phyloP scores from a whole-genome alignment of 306 rosid species.

The Bauhinia variegata region DNA sequence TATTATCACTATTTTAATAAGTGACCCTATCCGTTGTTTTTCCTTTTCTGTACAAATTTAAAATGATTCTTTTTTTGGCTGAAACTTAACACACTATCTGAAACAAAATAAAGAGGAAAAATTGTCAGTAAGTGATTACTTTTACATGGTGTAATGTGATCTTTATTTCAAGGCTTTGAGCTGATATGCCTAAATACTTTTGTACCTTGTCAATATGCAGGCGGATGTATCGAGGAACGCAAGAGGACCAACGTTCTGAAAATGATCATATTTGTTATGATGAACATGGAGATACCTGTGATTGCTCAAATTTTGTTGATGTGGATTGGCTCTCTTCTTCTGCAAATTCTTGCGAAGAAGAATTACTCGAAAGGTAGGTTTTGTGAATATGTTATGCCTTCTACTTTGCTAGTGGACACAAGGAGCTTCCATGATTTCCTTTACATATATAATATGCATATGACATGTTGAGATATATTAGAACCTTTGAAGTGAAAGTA shows the following conservation, averaged over 20 bases:
- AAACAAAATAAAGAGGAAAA: background rate
- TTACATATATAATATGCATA: background rate
- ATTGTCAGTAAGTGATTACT: conserved; percentile 6
- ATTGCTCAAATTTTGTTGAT: conserved; percentile 77
- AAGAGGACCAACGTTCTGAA: conserved; percentile 53
- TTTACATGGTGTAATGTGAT: conserved; percentile 44
- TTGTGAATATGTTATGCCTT: background rate
- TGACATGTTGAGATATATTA: background rate
- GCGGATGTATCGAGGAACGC: conserved; percentile 49
- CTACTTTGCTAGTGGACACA: background rate
- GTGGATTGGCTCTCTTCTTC: conserved; percentile 84
- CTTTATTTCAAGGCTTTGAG: conserved; percentile 47
- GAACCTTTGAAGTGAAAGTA: too few relatives aligned
- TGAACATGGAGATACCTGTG: conserved; percentile 67
- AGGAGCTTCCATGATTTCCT: conserved; percentile 33
- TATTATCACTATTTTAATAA: conserved; percentile 4
- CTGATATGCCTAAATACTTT: background rate
- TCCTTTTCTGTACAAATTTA: conserved; percentile 6
- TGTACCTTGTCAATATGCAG: conserved; percentile 34
- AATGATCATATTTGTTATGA: conserved; percentile 60
- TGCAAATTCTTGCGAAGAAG: conserved; percentile 92
- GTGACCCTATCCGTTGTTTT: conserved; percentile 8
- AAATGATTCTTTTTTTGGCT: background rate
- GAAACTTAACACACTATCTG: background rate
- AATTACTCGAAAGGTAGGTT: conserved; percentile 66